Conservation (phyloP, 73 alveolate species). For the Paramecium biaurelia region DNA sequence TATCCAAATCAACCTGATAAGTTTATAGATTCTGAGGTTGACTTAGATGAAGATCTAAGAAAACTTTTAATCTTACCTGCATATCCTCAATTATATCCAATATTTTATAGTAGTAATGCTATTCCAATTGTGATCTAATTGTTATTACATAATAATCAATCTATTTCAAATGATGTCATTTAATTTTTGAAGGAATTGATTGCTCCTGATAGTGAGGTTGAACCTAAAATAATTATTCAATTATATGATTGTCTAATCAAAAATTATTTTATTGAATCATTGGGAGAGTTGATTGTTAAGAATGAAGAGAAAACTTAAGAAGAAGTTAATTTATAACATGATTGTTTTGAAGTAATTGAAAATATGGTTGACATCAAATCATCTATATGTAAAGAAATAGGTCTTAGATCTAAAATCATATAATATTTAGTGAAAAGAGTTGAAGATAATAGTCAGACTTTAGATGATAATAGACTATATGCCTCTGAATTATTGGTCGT, state of each 20-base stretch:
- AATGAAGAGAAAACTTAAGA: not conserved
- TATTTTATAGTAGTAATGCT: not conserved
- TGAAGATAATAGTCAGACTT: not conserved
- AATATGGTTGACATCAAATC: slow-evolving; percentile 25
- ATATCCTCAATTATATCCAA: not conserved
- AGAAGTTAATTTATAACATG: not conserved
- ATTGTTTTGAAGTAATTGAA: slow-evolving; percentile 11
- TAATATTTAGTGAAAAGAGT: not conserved
- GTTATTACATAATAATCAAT: not conserved
- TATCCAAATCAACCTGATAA: slow-evolving; percentile 8
- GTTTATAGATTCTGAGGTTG: not conserved
- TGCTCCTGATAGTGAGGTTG: not conserved
- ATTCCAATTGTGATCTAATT: not conserved
- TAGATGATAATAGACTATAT: slow-evolving; percentile 33
- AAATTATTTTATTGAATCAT: not conserved
- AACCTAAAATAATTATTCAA: not conserved
- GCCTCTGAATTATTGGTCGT: slow-evolving; percentile 11
- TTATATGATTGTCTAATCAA: not conserved
- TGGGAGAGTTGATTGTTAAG: not conserved
- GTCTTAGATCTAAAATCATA: not conserved
- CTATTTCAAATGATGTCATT: not conserved
- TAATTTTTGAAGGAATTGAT: not conserved
- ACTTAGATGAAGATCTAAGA: not conserved
- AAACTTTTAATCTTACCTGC: not conserved
- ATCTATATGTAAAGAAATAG: not conserved